Percentiles rank a stretch among this genome's conserved stretches.
These are phyloP conservation scores for Rhododendron henanense DNA, from an alignment of 148 eudicot genomes.

Conservation along the genomic window DNA sequence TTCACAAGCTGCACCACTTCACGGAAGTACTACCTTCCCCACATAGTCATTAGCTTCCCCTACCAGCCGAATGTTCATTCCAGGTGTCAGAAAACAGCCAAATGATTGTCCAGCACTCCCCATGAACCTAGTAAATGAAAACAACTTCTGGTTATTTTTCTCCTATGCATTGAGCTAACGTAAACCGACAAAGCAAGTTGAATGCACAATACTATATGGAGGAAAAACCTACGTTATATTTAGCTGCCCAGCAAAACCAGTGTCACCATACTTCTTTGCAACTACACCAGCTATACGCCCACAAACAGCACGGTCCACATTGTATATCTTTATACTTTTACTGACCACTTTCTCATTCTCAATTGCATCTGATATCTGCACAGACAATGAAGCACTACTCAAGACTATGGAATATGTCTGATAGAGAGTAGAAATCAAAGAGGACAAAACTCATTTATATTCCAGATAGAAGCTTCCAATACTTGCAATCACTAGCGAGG, in stretches of 20 bases:
- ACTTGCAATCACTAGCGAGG: neutral
- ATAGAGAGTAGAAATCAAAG: neutral
- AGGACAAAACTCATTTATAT: neutral
- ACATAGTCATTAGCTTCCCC: conserved; percentile 99
- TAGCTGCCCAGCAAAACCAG: conserved; percentile 98
- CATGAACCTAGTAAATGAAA: conserved; percentile 45
- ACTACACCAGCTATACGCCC: conserved; percentile 93
- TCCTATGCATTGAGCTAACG: neutral
- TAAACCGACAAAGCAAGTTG: neutral
- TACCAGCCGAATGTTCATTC: conserved; percentile 89
- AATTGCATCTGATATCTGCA: conserved; percentile 85
- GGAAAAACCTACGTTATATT: conserved; percentile 65
- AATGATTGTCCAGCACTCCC: conserved; percentile 99
- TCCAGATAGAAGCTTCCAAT: neutral
- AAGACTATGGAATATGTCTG: neutral
- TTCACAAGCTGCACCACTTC: neutral
- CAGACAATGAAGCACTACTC: neutral
- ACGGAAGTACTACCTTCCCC: conserved; percentile 62
- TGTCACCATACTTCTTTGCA: conserved; percentile 96
- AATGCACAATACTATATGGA: neutral
- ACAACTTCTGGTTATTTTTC: conserved; percentile 3
- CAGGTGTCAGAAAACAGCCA: conserved; percentile 89
- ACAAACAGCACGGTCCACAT: conserved; percentile 95
- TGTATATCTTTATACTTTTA: conserved; percentile 67
- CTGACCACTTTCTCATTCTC: conserved; percentile 80